Conservation (phyloP, 805 yeast species). For the Wickerhamomyces pijperi region DNA sequence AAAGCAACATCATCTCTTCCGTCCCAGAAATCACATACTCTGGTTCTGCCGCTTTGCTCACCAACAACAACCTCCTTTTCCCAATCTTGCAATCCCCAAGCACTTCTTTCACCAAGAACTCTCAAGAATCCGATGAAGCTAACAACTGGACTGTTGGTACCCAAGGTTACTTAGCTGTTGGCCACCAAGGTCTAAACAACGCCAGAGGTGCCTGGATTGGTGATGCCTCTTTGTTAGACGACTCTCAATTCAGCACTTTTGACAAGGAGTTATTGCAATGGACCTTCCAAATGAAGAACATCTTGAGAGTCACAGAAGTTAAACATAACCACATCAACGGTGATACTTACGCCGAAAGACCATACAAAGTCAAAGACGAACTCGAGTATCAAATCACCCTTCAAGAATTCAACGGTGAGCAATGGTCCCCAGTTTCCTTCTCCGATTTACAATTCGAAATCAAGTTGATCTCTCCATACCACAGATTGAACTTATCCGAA, state of each 20-base stretch:
- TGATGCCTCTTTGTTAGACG: slow-evolving; percentile 39
- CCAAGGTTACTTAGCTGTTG: slow-evolving; percentile 68
- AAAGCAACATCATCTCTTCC: slow-evolving; percentile 14
- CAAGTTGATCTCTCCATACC: slow-evolving; percentile 90
- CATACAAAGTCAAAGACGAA: slow-evolving; percentile 69
- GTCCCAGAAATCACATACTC: slow-evolving; percentile 20
- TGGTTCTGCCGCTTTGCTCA: slow-evolving; percentile 62
- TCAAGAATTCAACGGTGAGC: slow-evolving; percentile 36
- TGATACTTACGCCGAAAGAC: slow-evolving; percentile 27
- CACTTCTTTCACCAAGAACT: slow-evolving; percentile 47
- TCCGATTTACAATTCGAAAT: slow-evolving; percentile 73
- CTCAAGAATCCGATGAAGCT: slow-evolving; percentile 32
- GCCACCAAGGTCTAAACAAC: slow-evolving; percentile 68
- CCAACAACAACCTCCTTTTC: slow-evolving; percentile 55
- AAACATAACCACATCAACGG: slow-evolving; percentile 41
- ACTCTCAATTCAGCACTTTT: slow-evolving; percentile 23
- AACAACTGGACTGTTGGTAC: slow-evolving; percentile 70
- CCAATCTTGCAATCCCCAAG: slow-evolving; percentile 62
- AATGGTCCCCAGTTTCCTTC: slow-evolving; percentile 61
- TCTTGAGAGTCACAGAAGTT: slow-evolving; percentile 44
- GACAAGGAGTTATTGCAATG: slow-evolving; percentile 43
- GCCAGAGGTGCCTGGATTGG: slow-evolving; percentile 81
- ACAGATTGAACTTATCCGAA: slow-evolving; percentile 55
- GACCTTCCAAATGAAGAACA: slow-evolving; percentile 62
- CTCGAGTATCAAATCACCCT: slow-evolving; percentile 41